A percentile compares a stretch with the other conserved stretches of the same genome.
These are phyloP conservation scores for Cyclotella cryptica DNA, from an alignment of 108 stramenopile species.

Conservation along the genomic window DNA sequence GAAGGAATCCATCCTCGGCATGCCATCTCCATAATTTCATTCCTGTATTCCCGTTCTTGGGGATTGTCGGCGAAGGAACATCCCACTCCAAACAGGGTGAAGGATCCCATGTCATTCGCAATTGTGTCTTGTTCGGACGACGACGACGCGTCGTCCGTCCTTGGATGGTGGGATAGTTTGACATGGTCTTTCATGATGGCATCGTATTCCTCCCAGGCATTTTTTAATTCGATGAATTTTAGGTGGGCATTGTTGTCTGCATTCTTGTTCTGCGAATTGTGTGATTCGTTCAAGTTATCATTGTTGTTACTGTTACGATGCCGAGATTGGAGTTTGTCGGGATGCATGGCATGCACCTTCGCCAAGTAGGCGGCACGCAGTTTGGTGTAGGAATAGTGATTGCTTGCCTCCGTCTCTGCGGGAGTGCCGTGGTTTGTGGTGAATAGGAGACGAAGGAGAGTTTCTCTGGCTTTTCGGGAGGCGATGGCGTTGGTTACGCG, in stretches of 20 bases:
- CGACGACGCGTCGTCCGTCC: not conserved
- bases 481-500: conserved; percentile 42
- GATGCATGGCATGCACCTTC: conserved; percentile 72
- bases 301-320: not conserved
- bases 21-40: conserved; percentile 86
- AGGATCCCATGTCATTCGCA: conserved; percentile 52
- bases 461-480: conserved; percentile 33
- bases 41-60: conserved; percentile 58
- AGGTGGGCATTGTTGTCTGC: conserved; percentile 13
- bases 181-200: conserved; percentile 30
- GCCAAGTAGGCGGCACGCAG: conserved; percentile 68
- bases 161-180: conserved; percentile 31
- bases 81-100: conserved; percentile 88
- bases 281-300: not conserved
- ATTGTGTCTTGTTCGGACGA: not conserved
- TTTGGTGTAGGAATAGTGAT: conserved; percentile 52
- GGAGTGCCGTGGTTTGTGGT: too few relatives aligned
- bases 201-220: conserved; percentile 79
- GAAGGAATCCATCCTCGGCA: conserved; percentile 86
- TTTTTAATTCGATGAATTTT: conserved; percentile 68
- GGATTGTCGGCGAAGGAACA: conserved; percentile 85
- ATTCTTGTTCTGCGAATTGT: conserved; percentile 8
- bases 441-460: conserved; percentile 49
- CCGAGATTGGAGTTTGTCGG: conserved; percentile 57
- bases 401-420: not conserved